Evolutionary conservation across 2,329 filamentous ascomycete genomes (phyloP), one percentile per base, ranked within the genome.

Genomic region (Exophiala sp.): DNA sequence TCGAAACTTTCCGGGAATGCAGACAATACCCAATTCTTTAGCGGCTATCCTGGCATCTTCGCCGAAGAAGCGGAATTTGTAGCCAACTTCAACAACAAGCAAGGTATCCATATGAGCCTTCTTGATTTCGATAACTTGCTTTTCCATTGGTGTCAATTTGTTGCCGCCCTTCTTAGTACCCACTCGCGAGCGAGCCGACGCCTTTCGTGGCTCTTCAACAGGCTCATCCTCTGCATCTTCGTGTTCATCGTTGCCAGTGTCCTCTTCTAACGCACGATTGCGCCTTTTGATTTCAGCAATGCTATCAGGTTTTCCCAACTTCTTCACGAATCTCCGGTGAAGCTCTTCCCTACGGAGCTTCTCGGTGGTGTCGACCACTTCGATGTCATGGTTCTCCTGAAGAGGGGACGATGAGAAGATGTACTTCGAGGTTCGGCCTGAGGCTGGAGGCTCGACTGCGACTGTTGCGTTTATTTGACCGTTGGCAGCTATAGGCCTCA

Each of bases 11-110:
- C 94, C 94, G 0, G 94, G 92, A 63, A 99, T 96, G 69, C 94
- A 99, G 36, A 99, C 88, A 62, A 99, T 96, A 55, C 90, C 88
- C 45, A 99, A 78, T 68, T 92, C 90, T 69, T 92, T 95, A 10
- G 91, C 89, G 3, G 92, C 94, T 50, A 84, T 82, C 49, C 91
- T 83, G 7, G 94, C 94, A 74, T 99, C 94, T 65, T 97, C 92
- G 9, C 94, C 94, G 67, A 96, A 96, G 75, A 99, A 96, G 33
- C 88, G 86, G 72, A 95, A 99, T 69, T 99, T 99, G 75, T 99
- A 99, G 47, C 94, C 94, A 7, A 97, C 94, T 69, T 99, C 92
- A 48, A 97, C 85, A 10, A 97, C 88, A 32, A 99, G 78, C 16
- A 99, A 65, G 0, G 92, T 94, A 67, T 97, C 94, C 75, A 90